These are phyloP conservation scores for Perkinsus marinus DNA, from an alignment of 169 alveolate genomes.

Conservation along the genomic window DNA sequence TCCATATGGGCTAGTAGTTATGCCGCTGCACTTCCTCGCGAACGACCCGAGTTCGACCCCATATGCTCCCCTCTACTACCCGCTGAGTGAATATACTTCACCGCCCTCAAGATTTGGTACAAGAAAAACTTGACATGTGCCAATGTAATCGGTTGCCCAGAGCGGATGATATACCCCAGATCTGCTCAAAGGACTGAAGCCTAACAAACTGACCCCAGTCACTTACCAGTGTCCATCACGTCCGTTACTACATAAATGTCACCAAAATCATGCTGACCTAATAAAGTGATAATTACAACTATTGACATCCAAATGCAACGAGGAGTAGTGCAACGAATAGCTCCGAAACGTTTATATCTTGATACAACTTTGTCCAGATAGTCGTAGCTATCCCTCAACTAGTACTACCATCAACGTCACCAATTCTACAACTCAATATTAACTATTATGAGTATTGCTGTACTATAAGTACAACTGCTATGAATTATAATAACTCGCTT, in stretches of 20 bases:
- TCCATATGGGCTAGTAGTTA: neutral
- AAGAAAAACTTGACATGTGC: conserved; percentile 52
- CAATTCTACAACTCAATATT: no score
- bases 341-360: no score
- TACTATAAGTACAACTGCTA: no score
- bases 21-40: neutral
- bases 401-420: no score
- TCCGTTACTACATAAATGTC: neutral
- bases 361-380: no score
- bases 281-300: neutral
- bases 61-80: conserved; percentile 42
- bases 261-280: neutral
- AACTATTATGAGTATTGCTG: no score
- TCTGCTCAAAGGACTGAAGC: conserved; percentile 19
- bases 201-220: neutral
- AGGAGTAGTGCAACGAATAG: no score
- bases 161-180: conserved; percentile 37
- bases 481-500: no score
- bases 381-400: no score
- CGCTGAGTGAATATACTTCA: conserved; percentile 51
- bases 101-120: conserved; percentile 51
- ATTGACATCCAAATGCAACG: no score
- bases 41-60: neutral
- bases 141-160: conserved; percentile 38
- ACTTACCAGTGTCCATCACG: neutral